Conservation (phyloP, 73 alveolate genomes). For the Paramecium tetraurelia region DNA sequence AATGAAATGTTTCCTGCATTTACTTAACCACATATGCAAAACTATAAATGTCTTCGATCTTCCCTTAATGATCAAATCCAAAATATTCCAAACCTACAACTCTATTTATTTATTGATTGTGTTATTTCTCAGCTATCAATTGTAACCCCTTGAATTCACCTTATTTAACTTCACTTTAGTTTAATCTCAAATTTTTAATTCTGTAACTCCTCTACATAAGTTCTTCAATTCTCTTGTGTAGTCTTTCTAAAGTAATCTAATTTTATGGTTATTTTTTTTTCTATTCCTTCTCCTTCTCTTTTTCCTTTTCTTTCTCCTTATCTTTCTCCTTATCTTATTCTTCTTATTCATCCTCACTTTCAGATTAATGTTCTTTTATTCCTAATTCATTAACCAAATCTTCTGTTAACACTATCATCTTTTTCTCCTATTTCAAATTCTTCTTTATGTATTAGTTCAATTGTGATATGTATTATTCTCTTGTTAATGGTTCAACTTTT, state of each 20-base stretch:
- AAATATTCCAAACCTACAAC: neutral
- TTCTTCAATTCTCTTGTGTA: neutral
- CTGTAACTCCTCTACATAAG: neutral
- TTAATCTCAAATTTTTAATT: neutral
- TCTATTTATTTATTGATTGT: constrained; percentile 7
- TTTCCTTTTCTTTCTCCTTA: neutral
- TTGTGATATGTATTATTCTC: neutral
- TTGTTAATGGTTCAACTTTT: constrained; percentile 26
- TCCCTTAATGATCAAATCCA: neutral
- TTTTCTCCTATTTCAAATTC: neutral
- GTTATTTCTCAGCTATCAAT: constrained; percentile 42
- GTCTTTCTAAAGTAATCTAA: neutral
- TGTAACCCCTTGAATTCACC: constrained; percentile 4
- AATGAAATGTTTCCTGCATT: neutral
- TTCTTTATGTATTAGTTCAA: neutral
- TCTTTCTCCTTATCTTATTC: neutral
- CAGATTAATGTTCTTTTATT: neutral
- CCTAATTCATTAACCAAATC: neutral
- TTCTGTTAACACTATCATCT: neutral
- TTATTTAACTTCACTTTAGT: constrained; percentile 13
- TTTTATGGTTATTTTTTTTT: neutral
- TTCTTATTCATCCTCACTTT: neutral
- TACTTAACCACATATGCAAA: neutral
- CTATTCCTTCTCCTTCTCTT: neutral
- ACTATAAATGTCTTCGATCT: neutral